Base-by-base conservation (phyloP, 164 flowering plant genomes). In the Chimonanthus salicifolius region DNA sequence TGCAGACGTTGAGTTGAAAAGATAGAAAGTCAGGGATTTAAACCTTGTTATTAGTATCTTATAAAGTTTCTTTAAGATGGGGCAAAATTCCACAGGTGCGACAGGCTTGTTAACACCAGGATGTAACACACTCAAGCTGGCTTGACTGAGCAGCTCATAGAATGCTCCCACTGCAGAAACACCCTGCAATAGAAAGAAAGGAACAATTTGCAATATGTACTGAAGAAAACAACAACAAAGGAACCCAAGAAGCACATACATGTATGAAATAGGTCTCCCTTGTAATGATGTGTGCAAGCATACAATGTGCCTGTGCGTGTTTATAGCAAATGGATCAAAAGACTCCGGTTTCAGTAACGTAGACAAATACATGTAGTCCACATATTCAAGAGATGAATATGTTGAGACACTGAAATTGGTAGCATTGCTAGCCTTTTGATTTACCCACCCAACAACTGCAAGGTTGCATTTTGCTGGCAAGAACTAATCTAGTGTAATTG, bases 161-260 rank as follows among this genome's bases (percentile, higher is more conserved):
- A 94, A 94, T 71, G 98, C 98, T 81, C 80, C 89, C 62, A 94
- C 95, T 6, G 98, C 98, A 68, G 98, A 94, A 63, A 94, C 92
- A 46, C 98, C 98, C 98, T 94, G 82, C 15, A 60, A 50, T 6
- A 65, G 33, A 13, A 54, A 9, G 20, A 4, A n/a, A 54, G 16
- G 60, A 8, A 10, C 16, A 11, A 10, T 54, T 54, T n/a, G 11
- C 60, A 54, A 13, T 13, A 3, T 54, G 16, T 54, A 54, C 11
- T 13, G 16, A 54, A n/a, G 60, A 8, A 54, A 54, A 11, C 60
- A 54, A 54, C 16, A 10, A n/a, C 60, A 5, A 54, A 54, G 16
- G 60, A 54, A 54, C 16, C 60, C 60, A 4, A 15, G 5, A 54
- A 54, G 60, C 60, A 54, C 60, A 54, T 54, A n/a, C 60, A 54